A percentile compares a stretch with the other conserved stretches of the same genome.
Evolutionary conservation across 169 alveolate genomes (phyloP).

Genomic region (Plasmodium reichenowi): DNA sequence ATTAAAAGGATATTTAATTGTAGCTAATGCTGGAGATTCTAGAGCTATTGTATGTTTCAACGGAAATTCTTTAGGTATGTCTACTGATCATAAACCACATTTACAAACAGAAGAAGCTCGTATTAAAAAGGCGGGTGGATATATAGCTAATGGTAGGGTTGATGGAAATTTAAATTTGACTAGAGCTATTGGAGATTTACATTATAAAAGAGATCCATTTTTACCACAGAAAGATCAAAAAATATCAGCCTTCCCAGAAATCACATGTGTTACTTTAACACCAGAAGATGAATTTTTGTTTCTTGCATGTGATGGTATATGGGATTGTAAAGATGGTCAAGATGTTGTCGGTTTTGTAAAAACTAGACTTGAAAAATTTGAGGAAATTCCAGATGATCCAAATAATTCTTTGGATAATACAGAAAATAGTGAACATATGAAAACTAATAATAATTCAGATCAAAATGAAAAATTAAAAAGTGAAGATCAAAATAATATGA

Average conservation of each 20-base stretch:
- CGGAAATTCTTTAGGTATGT: conserved; percentile 93
- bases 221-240: conserved; percentile 93
- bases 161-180: conserved; percentile 96
- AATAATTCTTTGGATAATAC: conserved; percentile 5
- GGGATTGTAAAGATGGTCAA: conserved; percentile 96
- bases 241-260: conserved; percentile 96
- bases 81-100: conserved; percentile 99
- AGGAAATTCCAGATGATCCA: conserved; percentile 19
- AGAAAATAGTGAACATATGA: conserved; percentile 8
- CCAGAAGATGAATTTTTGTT: conserved; percentile 94
- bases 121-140: conserved; percentile 96
- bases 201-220: conserved; percentile 92
- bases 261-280: conserved; percentile 87
- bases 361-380: conserved; percentile 57
- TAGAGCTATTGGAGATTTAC: conserved; percentile 98
- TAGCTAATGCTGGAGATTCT: conserved; percentile 99
- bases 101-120: conserved; percentile 94
- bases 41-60: conserved; percentile 96
- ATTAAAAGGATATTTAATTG: conserved; percentile 85
- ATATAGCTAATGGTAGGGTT: conserved; percentile 95
- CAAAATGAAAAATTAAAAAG: conserved; percentile 22
- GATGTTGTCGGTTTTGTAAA: conserved; percentile 93
- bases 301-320: conserved; percentile 99
- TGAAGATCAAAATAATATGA: conserved; percentile 1
- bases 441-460: conserved; percentile 16